A percentile compares a stretch with the other conserved stretches of the same genome.
phyloP scores from a whole-genome alignment of 2,329 filamentous ascomycete species.

The Apiospora marii region DNA sequence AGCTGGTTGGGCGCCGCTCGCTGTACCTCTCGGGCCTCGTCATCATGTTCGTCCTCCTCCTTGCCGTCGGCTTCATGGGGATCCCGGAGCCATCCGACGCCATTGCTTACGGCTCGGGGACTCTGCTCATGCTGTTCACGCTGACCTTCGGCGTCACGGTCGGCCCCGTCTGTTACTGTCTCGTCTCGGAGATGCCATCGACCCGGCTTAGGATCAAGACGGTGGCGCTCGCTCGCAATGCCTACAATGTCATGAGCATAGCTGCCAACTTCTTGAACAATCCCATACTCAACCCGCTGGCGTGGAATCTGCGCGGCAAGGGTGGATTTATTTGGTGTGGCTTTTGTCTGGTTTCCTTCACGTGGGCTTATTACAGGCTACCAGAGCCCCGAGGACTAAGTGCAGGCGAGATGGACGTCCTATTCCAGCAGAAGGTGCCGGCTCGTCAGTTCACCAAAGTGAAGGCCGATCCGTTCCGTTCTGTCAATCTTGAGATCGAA shows the following conservation, averaged over 20 bases:
- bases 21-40: constrained; percentile 45
- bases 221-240: constrained; percentile 34
- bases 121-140: constrained; percentile 45
- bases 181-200: constrained; percentile 52
- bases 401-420: constrained; percentile 51
- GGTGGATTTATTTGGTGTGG: constrained; percentile 37
- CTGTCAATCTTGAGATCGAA: not conserved
- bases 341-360: constrained; percentile 46
- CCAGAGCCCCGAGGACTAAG: constrained; percentile 51
- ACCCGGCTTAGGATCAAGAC: constrained; percentile 42
- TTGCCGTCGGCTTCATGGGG: constrained; percentile 44
- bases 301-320: constrained; percentile 32
- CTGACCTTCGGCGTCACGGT: constrained; percentile 51
- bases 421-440: constrained; percentile 44
- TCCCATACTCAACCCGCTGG: constrained; percentile 41
- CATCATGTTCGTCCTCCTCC: constrained; percentile 44
- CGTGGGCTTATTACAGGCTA: constrained; percentile 49
- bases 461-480: not conserved
- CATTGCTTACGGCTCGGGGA: not conserved
- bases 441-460: constrained; percentile 5
- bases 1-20: constrained; percentile 44
- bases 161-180: constrained; percentile 50
- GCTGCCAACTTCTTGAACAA: constrained; percentile 43
- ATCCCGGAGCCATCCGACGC: not conserved
- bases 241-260: constrained; percentile 50